Evolutionary conservation across 768 basidiomycete species (phyloP), one percentile per base, ranked within the genome.

Genomic region (Leccinum longicurvipes): DNA sequence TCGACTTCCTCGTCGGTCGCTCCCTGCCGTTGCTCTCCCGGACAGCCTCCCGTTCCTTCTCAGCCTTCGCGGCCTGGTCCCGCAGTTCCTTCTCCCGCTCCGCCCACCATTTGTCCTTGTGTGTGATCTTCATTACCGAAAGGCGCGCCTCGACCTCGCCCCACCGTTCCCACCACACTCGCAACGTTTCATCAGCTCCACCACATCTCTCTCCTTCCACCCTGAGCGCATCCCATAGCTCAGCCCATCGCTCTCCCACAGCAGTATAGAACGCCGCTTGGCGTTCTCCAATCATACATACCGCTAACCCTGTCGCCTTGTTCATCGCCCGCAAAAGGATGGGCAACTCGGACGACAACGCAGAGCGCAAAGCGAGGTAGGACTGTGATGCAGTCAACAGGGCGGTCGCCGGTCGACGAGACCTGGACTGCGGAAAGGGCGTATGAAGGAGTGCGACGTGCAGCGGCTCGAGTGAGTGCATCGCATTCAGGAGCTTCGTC

Each of bases 171-270:
- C 77, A 75, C 90, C 91, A 93, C 10, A 91, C 86, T 0, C 76
- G 76, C 25, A 84, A 64, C 21, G 91, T 92, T 74, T 91, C 90
- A 9, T 77, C 79, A 6, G 79, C 78, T 7, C 83, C 85, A 1
- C 79, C 83, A 58, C 85, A 85, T 73, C 80, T 69, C 73, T 87
- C 85, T 2, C 84, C 85, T 19, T 88, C 87, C 4, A 87, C 83
- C 10, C 80, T 74, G n/a, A 89, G 71, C 66, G 86, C 88, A 57
- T 91, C 87, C 91, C 91, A 93, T n/a, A 93, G 72, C n/a, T 84
- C 85, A 2, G 76, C 79, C 91, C 91, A 93, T 27, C 79, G 74
- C 49, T 82, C 82, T 42, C 80, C 76, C 6, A 88, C 79, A 36
- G 81, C 80, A 15, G 68, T 56, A 74, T 82, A 92, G 63, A 87